Evolutionary conservation across 345 rosid species (phyloP).

Genomic region (Bruguiera parviflora): DNA sequence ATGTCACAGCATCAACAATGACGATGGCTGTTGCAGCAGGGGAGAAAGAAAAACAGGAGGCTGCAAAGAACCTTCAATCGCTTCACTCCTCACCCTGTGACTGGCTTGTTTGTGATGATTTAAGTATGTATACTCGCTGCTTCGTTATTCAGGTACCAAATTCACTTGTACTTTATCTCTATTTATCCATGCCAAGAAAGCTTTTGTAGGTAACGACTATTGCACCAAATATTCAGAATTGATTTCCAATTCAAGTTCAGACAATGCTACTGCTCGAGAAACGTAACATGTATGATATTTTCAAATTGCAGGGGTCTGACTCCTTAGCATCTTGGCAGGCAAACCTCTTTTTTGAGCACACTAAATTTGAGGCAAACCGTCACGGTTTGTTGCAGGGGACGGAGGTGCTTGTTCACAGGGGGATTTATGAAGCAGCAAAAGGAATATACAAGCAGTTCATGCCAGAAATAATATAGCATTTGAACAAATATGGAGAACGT

Average conservation of each 20-base stretch:
- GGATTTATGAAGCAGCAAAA: conserved; percentile 93
- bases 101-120: conserved; percentile 88
- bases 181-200: background rate
- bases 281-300: conserved; percentile 37
- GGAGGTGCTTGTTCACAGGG: conserved; percentile 82
- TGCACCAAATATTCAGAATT: background rate
- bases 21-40: conserved; percentile 82
- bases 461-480: conserved; percentile 67
- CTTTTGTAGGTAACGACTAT: background rate
- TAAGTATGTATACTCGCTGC: conserved; percentile 59
- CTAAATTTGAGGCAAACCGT: conserved; percentile 1
- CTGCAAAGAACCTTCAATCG: conserved; percentile 73
- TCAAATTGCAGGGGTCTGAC: conserved; percentile 69
- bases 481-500: conserved; percentile 51
- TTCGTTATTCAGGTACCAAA: conserved; percentile 75
- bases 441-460: conserved; percentile 76
- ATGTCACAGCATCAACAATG: conserved; percentile 77
- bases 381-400: conserved; percentile 47
- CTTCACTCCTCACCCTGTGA: conserved; percentile 82
- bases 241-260: conserved; percentile 46
- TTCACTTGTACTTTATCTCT: conserved; percentile 6
- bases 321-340: conserved; percentile 91
- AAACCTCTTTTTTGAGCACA: conserved; percentile 68
- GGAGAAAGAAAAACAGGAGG: conserved; percentile 73
- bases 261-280: conserved; percentile 48